phyloP scores from a whole-genome alignment of 2,329 filamentous ascomycete species.

The Colletotrichum echinochloae region DNA sequence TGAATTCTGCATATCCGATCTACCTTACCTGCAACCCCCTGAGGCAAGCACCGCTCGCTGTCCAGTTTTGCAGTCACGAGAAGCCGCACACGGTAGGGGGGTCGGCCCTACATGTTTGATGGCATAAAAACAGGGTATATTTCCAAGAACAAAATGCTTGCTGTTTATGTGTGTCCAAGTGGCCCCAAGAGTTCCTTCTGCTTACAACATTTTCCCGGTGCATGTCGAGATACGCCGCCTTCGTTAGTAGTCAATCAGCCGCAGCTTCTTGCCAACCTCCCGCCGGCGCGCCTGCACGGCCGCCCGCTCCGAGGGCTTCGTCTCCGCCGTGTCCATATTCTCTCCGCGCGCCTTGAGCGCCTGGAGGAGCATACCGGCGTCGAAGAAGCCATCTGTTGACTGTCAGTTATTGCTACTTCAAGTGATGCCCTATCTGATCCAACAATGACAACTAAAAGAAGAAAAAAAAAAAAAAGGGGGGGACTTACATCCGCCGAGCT shows the following conservation, averaged over 20 bases:
- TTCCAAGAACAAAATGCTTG: slow-evolving; percentile 17
- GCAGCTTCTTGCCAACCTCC: slow-evolving; percentile 80
- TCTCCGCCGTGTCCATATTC: slow-evolving; percentile 62
- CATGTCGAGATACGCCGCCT: neutral
- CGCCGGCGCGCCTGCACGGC: slow-evolving; percentile 68
- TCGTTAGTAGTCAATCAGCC: slow-evolving; percentile 73
- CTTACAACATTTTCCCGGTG: neutral
- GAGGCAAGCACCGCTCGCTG: no score
- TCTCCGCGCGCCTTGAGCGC: slow-evolving; percentile 81
- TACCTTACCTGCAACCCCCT: no score
- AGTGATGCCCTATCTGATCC: slow-evolving; percentile 8
- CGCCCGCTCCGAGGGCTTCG: slow-evolving; percentile 69
- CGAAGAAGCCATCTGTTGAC: slow-evolving; percentile 92
- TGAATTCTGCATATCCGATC: neutral
- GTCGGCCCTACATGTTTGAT: neutral
- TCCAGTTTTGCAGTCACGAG: neutral
- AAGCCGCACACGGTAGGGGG: neutral
- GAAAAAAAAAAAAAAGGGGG: neutral
- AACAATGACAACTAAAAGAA: neutral
- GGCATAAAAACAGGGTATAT: slow-evolving; percentile 18
- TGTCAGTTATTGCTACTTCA: slow-evolving; percentile 43
- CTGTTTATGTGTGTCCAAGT: neutral
- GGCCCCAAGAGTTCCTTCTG: neutral
- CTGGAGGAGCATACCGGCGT: slow-evolving; percentile 93
- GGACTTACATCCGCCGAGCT: slow-evolving; percentile 90